Percentiles rank a stretch among this genome's conserved stretches.
These are phyloP conservation scores for Trametes cubensis DNA, from an alignment of 768 basidiomycete species.

Conservation along the genomic window DNA sequence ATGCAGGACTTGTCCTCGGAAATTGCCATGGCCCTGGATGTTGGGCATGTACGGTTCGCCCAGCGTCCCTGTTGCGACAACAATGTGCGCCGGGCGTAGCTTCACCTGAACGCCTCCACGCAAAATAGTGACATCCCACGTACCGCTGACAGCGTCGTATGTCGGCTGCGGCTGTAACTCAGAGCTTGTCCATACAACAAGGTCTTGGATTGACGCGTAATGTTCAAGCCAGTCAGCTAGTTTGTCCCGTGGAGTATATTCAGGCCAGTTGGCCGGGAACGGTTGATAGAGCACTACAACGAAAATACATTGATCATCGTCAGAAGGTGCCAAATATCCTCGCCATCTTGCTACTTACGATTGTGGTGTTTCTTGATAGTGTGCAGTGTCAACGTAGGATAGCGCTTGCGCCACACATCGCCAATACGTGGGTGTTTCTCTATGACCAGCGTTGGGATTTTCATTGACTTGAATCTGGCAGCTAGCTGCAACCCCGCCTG, in stretches of 20 bases:
- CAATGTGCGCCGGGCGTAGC: slow-evolving; percentile 43
- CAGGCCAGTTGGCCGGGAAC: slow-evolving; percentile 44
- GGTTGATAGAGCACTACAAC: slow-evolving; percentile 43
- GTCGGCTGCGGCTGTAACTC: slow-evolving; percentile 35
- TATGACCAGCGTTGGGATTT: slow-evolving; percentile 42
- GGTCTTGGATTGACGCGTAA: slow-evolving; percentile 44
- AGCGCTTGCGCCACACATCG: slow-evolving; percentile 47
- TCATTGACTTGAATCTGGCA: slow-evolving; percentile 46
- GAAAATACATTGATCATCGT: not conserved
- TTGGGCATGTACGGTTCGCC: slow-evolving; percentile 40
- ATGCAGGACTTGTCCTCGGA: slow-evolving; percentile 39
- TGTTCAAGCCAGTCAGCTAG: slow-evolving; percentile 49
- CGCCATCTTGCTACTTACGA: slow-evolving; percentile 8
- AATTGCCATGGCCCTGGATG: slow-evolving; percentile 31
- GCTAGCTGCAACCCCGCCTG: slow-evolving; percentile 48
- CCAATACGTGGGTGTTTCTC: slow-evolving; percentile 41
- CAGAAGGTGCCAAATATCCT: not conserved
- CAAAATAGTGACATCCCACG: slow-evolving; percentile 41
- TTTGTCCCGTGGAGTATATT: slow-evolving; percentile 45
- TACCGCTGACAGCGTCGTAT: slow-evolving; percentile 37
- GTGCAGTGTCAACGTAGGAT: slow-evolving; percentile 46
- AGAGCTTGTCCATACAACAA: slow-evolving; percentile 47
- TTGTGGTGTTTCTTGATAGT: slow-evolving; percentile 34
- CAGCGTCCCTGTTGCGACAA: slow-evolving; percentile 42
- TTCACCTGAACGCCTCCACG: slow-evolving; percentile 34